A percentile compares a stretch with the other conserved stretches of the same genome.
phyloP scores from a whole-genome alignment of 192 early-diverging fungal genomes.

The Backusella macrospora region DNA sequence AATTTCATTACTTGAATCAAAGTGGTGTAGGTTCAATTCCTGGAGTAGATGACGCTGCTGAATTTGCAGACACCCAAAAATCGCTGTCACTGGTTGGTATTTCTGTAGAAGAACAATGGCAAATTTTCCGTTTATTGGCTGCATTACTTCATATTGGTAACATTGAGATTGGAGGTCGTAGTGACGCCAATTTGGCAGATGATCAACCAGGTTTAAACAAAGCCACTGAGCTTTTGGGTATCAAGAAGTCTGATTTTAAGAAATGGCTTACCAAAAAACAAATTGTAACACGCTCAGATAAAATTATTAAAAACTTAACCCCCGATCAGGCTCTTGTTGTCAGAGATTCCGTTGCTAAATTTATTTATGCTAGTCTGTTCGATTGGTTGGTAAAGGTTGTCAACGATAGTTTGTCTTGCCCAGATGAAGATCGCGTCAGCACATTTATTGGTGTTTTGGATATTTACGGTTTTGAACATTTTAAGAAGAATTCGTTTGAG shows the following conservation, averaged over 20 bases:
- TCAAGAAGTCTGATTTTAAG: slow-evolving; percentile 80
- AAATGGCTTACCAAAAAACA: slow-evolving; percentile 98
- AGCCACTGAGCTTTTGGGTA: slow-evolving; percentile 77
- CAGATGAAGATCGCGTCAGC: slow-evolving; percentile 40
- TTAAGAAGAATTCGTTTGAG: slow-evolving; percentile 99
- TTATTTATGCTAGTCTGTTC: slow-evolving; percentile 94
- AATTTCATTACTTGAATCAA: slow-evolving; percentile 89
- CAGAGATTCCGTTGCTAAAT: slow-evolving; percentile 95
- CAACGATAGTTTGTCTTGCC: slow-evolving; percentile 79
- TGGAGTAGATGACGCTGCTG: slow-evolving; percentile 89
- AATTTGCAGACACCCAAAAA: slow-evolving; percentile 86
- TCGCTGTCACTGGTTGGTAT: slow-evolving; percentile 90
- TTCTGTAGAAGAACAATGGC: slow-evolving; percentile 78
- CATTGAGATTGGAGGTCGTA: slow-evolving; percentile 77
- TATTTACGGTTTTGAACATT: slow-evolving; percentile 99
- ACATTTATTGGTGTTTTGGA: slow-evolving; percentile 98
- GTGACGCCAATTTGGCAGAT: slow-evolving; percentile 74
- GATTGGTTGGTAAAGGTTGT: slow-evolving; percentile 95
- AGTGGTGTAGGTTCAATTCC: slow-evolving; percentile 76
- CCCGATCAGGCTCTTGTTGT: slow-evolving; percentile 74
- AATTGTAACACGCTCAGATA: slow-evolving; percentile 90
- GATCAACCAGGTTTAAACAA: slow-evolving; percentile 72
- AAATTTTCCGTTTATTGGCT: slow-evolving; percentile 89
- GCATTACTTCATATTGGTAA: slow-evolving; percentile 96
- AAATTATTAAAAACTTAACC: slow-evolving; percentile 84